These are phyloP conservation scores for Amaranthus hypochondriacus DNA, from an alignment of 148 eudicot genomes.

Conservation along the genomic window DNA sequence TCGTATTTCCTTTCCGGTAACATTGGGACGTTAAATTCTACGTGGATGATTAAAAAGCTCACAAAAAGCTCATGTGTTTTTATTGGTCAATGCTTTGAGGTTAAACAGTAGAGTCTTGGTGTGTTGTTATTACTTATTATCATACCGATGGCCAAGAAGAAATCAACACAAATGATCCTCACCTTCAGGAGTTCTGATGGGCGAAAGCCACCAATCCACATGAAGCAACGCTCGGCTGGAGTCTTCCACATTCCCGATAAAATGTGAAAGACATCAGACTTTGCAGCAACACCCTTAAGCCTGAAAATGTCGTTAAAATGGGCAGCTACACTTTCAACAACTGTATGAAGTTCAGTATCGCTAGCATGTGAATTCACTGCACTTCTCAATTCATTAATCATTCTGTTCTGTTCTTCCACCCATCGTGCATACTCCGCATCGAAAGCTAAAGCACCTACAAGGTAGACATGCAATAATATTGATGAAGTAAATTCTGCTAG, in stretches of 20 bases:
- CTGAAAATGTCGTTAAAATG: conserved; percentile 77
- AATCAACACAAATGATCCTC: conserved; percentile 11
- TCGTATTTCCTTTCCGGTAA: too few species aligned
- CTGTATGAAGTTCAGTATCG: conserved; percentile 70
- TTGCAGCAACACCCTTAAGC: conserved; percentile 79
- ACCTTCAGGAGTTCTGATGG: conserved; percentile 95
- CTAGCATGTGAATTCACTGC: conserved; percentile 88
- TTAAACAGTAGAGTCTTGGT: not conserved
- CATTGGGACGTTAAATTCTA: not conserved
- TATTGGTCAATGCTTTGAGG: not conserved
- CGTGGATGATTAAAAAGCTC: not conserved
- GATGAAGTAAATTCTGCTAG: conserved; percentile 1
- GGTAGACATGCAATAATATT: not conserved
- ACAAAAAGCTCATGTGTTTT: not conserved
- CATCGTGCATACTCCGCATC: conserved; percentile 88
- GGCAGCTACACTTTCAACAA: conserved; percentile 56
- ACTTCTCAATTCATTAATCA: conserved; percentile 65
- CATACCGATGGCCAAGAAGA: not conserved
- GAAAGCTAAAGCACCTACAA: conserved; percentile 85
- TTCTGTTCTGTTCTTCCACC: conserved; percentile 78
- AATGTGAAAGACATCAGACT: conserved; percentile 85
- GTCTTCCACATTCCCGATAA: conserved; percentile 99
- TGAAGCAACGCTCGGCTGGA: conserved; percentile 92
- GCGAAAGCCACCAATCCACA: conserved; percentile 98
- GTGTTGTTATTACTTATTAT: not conserved